Conservation (phyloP, 1,284 basidiomycete species). For the Mrakiaceae sp. region DNA sequence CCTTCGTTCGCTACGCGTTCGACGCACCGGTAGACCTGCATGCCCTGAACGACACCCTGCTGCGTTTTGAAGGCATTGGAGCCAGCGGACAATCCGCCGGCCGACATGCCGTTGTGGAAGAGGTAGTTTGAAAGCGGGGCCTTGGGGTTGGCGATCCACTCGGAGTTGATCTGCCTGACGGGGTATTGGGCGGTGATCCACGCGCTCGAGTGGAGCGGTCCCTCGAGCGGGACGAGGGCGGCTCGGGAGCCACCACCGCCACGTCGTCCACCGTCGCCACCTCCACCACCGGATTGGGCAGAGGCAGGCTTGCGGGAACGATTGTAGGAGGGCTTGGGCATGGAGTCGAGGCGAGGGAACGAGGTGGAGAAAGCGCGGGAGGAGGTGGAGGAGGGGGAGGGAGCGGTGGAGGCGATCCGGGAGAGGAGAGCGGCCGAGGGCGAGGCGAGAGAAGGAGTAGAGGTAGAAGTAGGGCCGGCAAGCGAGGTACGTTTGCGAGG, state of each 20-base stretch:
- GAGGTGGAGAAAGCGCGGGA: not conserved
- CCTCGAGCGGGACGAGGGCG: not conserved
- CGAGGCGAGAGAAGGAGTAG: not conserved
- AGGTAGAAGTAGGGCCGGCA: not conserved
- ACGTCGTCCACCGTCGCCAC: not conserved
- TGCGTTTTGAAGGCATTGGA: slow-evolving; percentile 22
- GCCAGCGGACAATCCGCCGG: slow-evolving; percentile 22
- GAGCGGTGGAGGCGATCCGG: not conserved
- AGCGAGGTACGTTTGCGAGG: not conserved
- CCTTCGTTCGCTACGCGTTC: too few relatives aligned
- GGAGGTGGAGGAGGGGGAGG: not conserved
- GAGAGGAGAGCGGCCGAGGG: not conserved
- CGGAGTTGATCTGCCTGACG: slow-evolving; percentile 24
- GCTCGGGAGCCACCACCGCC: not conserved
- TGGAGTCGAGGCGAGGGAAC: not conserved
- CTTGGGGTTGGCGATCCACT: slow-evolving; percentile 34
- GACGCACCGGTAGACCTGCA: slow-evolving; percentile 27
- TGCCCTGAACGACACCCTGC: slow-evolving; percentile 25
- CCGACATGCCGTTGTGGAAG: slow-evolving; percentile 24
- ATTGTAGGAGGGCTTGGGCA: not conserved
- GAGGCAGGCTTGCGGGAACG: not conserved
- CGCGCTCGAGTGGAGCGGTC: not conserved
- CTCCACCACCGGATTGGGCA: not conserved
- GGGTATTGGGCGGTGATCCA: not conserved
- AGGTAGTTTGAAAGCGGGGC: slow-evolving; percentile 32